These are phyloP conservation scores for Akanthomyces dipterigenus DNA, from an alignment of 2,329 filamentous ascomycete genomes.

Conservation along the genomic window DNA sequence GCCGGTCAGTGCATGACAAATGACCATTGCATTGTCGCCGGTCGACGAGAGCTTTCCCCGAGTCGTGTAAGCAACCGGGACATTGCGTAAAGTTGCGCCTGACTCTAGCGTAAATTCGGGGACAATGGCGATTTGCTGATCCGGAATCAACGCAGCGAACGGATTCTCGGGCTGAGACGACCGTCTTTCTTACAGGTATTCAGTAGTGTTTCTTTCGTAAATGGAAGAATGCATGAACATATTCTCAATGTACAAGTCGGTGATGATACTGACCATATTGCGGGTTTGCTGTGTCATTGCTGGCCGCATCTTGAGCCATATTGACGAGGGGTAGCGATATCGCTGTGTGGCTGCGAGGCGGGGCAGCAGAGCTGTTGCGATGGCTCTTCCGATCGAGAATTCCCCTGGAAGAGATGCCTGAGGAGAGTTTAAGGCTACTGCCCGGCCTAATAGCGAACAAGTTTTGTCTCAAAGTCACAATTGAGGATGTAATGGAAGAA, in stretches of 20 bases:
- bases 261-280: slow-evolving; percentile 11
- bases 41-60: slow-evolving; percentile 52
- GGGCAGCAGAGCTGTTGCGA: neutral
- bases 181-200: slow-evolving; percentile 60
- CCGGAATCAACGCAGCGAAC: slow-evolving; percentile 75
- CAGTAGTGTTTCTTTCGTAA: slow-evolving; percentile 42
- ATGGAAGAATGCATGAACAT: too few species aligned
- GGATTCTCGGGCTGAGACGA: slow-evolving; percentile 81
- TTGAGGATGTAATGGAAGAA: neutral
- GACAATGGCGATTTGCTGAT: slow-evolving; percentile 80
- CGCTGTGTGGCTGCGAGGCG: neutral
- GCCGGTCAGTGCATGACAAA: slow-evolving; percentile 79
- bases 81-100: slow-evolving; percentile 73
- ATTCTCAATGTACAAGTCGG: neutral
- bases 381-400: neutral
- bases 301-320: slow-evolving; percentile 3
- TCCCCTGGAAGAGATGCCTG: neutral
- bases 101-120: slow-evolving; percentile 91
- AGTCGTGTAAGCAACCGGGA: slow-evolving; percentile 62
- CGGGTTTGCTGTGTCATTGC: slow-evolving; percentile 5
- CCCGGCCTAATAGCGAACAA: neutral
- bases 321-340: neutral
- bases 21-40: slow-evolving; percentile 63
- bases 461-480: neutral
- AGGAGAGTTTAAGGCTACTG: neutral